These are phyloP conservation scores for Gymnopilus junonius DNA, from an alignment of 768 basidiomycete species.

Conservation along the genomic window DNA sequence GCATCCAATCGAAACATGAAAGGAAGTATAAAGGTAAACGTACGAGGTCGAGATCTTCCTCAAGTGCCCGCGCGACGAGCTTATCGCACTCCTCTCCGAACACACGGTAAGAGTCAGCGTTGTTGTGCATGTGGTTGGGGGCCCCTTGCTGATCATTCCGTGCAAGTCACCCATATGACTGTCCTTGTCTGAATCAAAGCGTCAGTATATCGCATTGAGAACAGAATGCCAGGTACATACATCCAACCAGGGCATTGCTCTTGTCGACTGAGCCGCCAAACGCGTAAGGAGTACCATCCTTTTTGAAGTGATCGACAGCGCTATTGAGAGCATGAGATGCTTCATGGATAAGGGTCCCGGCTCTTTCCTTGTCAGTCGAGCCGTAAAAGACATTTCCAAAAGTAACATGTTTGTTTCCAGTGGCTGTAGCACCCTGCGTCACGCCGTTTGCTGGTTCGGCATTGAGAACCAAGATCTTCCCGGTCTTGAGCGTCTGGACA, in stretches of 20 bases:
- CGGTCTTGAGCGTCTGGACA: not conserved
- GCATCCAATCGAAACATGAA: not conserved
- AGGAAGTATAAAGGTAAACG: not conserved
- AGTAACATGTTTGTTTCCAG: not conserved
- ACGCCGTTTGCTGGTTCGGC: not conserved
- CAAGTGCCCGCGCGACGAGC: constrained; percentile 4
- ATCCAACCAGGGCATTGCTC: not conserved
- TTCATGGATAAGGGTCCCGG: constrained; percentile 15
- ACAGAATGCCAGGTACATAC: not conserved
- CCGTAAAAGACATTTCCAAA: constrained; percentile 7
- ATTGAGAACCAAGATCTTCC: not conserved
- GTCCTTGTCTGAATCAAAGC: constrained; percentile 9
- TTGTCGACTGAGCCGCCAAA: not conserved
- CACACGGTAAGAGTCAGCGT: constrained; percentile 15
- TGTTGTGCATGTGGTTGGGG: constrained; percentile 9
- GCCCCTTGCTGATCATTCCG: too few relatives aligned
- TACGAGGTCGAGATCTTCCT: constrained; percentile 1
- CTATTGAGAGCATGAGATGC: constrained; percentile 1
- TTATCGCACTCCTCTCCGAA: constrained; percentile 11
- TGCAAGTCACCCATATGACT: constrained; percentile 5
- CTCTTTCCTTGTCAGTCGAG: not conserved
- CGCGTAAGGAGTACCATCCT: constrained; percentile 4
- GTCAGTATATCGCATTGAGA: not conserved
- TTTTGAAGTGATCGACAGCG: constrained; percentile 9
- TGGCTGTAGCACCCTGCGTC: constrained; percentile 8